Evolutionary conservation across 2,329 filamentous ascomycete genomes (phyloP).

Genomic region (Paecilomyces dactylethromorphus): DNA sequence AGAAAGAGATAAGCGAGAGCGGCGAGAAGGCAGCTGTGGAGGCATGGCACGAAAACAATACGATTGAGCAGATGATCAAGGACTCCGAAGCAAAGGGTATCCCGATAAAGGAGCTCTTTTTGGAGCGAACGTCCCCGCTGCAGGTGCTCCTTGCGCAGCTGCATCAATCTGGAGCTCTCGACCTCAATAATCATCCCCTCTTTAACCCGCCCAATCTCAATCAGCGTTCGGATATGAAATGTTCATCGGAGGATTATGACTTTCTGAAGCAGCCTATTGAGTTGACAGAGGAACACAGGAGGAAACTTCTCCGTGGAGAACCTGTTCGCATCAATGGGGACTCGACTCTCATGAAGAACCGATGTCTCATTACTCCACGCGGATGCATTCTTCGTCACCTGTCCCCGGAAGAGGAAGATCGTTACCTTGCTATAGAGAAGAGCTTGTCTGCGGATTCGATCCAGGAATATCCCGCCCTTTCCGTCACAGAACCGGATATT

Average conservation of each 20-base stretch:
- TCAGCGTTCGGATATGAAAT: conserved; percentile 38
- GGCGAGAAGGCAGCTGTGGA: conserved; percentile 16
- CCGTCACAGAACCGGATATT: conserved; percentile 33
- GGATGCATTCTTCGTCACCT: conserved; percentile 40
- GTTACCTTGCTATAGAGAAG: conserved; percentile 39
- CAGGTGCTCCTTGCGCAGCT: conserved; percentile 32
- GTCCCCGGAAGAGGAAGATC: conserved; percentile 39
- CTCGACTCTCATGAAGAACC: conserved; percentile 30
- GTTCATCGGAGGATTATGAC: conserved; percentile 33
- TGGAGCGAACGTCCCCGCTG: conserved; percentile 32
- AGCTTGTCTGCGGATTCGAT: conserved; percentile 25
- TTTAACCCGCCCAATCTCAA: conserved; percentile 36
- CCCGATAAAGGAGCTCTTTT: conserved; percentile 34
- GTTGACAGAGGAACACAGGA: conserved; percentile 37
- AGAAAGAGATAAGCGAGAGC: conserved; percentile 11
- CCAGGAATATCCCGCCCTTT: conserved; percentile 31
- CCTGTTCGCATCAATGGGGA: conserved; percentile 32
- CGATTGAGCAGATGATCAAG: conserved; percentile 31
- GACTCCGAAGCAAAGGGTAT: conserved; percentile 29
- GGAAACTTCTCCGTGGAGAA: conserved; percentile 34
- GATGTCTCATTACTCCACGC: conserved; percentile 39
- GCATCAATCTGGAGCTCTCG: conserved; percentile 29
- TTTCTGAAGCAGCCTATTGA: conserved; percentile 31
- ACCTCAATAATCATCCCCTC: conserved; percentile 31
- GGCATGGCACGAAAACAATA: conserved; percentile 34